Conservation (phyloP, 176 grass and related monocot genomes). For the Chrysopogon serrulatus region DNA sequence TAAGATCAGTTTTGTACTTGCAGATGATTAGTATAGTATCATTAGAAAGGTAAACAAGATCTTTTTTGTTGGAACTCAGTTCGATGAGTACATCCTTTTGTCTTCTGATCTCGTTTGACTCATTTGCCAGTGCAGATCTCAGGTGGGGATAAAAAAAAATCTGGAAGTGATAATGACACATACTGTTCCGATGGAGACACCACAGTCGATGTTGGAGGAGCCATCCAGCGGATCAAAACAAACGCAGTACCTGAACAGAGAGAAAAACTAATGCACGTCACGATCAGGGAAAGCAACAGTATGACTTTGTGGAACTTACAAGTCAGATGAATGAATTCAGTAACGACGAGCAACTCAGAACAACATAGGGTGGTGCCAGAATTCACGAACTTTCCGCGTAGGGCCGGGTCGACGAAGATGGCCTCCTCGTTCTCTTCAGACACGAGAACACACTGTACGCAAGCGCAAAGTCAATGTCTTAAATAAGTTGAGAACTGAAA, state of each 20-base stretch:
- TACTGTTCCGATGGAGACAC: slow-evolving; percentile 97
- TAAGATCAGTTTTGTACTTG: neutral
- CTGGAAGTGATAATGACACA: neutral
- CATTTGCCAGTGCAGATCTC: neutral
- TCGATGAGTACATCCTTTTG: neutral
- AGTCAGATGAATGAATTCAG: neutral
- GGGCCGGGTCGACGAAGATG: slow-evolving; percentile 68
- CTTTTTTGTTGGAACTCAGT: neutral
- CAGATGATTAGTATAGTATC: neutral
- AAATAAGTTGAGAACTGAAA: neutral
- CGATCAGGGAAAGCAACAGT: neutral
- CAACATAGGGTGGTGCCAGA: neutral
- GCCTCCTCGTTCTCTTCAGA: slow-evolving; percentile 97
- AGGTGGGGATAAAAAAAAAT: neutral
- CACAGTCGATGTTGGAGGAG: slow-evolving; percentile 96
- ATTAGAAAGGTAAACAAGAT: neutral
- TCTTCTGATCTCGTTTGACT: neutral
- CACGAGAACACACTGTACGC: slow-evolving; percentile 72
- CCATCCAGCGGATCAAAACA: slow-evolving; percentile 94
- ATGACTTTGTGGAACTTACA: neutral
- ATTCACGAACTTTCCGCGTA: slow-evolving; percentile 75
- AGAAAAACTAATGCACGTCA: neutral
- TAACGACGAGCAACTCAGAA: neutral
- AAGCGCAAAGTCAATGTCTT: neutral
- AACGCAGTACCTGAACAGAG: slow-evolving; percentile 65